Percentiles rank a stretch among this genome's conserved stretches.
These are phyloP conservation scores for Talaromyces sp. DNA, from an alignment of 2,329 filamentous ascomycete species.

Conservation along the genomic window DNA sequence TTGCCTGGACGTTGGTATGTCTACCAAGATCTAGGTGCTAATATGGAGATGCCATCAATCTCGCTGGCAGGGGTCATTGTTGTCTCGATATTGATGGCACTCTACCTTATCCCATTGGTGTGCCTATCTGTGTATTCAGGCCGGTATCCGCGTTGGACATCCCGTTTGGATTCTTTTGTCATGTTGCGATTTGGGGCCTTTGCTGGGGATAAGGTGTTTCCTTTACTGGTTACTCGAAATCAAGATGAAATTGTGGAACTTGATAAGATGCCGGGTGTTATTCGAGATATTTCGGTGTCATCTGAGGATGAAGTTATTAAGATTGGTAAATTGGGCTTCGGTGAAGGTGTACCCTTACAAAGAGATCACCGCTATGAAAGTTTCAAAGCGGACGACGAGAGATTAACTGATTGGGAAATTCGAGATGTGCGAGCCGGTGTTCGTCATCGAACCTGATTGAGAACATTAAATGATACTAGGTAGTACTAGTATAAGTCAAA, in stretches of 20 bases:
- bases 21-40: background rate
- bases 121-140: conserved; percentile 17
- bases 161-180: conserved; percentile 20
- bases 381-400: conserved; percentile 8
- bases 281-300: conserved; percentile 2
- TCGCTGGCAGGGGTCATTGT: conserved; percentile 14
- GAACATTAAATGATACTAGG: no score
- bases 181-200: conserved; percentile 23
- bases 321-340: conserved; percentile 5
- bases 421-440: background rate
- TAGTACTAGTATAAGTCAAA: no score
- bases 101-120: conserved; percentile 13
- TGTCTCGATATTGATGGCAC: conserved; percentile 10
- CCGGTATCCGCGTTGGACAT: conserved; percentile 19
- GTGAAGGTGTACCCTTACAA: conserved; percentile 5
- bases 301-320: background rate
- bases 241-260: conserved; percentile 7
- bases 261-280: conserved; percentile 17
- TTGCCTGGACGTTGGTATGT: background rate
- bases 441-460: no score
- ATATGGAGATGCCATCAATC: background rate
- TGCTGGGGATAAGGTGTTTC: conserved; percentile 7
- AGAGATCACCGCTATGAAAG: conserved; percentile 3
- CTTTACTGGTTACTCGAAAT: conserved; percentile 10
- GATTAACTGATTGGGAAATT: background rate